These are phyloP conservation scores for Sclerotinia trifoliorum DNA, from an alignment of 2,329 filamentous ascomycete species.

Conservation along the genomic window DNA sequence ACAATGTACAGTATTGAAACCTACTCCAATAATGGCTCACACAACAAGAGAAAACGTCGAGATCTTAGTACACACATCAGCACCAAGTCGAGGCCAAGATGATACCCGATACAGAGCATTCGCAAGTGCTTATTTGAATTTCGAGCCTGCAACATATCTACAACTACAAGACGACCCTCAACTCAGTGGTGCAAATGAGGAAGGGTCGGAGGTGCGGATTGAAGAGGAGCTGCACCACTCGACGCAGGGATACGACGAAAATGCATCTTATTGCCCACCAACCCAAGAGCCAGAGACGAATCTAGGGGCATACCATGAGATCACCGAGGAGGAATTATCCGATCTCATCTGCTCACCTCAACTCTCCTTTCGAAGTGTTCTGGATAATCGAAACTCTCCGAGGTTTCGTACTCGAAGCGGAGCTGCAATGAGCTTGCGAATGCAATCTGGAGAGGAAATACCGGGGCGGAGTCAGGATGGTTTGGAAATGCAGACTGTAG, in stretches of 20 bases:
- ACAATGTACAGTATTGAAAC: conserved; percentile 1
- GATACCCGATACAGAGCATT: conserved; percentile 39
- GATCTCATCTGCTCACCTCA: conserved; percentile 26
- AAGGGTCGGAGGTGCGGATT: conserved; percentile 38
- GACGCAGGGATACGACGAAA: conserved; percentile 31
- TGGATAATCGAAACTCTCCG: conserved; percentile 37
- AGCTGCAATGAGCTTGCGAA: background rate
- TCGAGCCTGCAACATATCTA: conserved; percentile 29
- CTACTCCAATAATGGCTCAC: conserved; percentile 26
- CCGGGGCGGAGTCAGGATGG: background rate
- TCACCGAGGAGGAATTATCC: conserved; percentile 1
- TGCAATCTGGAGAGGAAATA: conserved; percentile 2
- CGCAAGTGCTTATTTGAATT: conserved; percentile 37
- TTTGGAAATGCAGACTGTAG: background rate
- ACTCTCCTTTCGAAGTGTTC: conserved; percentile 36
- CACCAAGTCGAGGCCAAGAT: conserved; percentile 38
- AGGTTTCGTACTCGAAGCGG: conserved; percentile 27
- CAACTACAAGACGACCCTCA: conserved; percentile 20
- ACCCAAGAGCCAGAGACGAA: conserved; percentile 18
- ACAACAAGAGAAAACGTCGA: conserved; percentile 34
- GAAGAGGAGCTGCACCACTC: conserved; percentile 27
- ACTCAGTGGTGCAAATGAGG: background rate
- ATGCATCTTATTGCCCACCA: conserved; percentile 30
- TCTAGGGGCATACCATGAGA: background rate
- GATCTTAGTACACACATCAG: conserved; percentile 39